phyloP scores from a whole-genome alignment of 352 stramenopile species.

The Globisporangium polare region DNA sequence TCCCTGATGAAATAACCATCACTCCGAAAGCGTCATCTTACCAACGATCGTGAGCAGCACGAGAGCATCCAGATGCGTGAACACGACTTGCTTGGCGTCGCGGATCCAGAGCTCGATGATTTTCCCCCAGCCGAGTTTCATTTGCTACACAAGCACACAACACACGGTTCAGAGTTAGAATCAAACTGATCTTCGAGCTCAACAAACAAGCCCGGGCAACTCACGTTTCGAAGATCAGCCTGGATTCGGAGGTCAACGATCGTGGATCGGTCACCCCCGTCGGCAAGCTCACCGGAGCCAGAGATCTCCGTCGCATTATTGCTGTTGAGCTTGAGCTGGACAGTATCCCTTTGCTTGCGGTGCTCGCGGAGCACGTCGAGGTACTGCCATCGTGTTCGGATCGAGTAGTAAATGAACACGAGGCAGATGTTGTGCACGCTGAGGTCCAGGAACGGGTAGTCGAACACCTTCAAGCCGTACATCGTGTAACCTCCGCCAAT shows the following conservation, averaged over 20 bases:
- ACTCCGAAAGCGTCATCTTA: slow-evolving; percentile 17
- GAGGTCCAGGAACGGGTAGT: slow-evolving; percentile 75
- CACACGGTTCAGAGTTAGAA: background rate
- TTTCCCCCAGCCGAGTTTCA: slow-evolving; percentile 48
- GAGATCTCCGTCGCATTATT: slow-evolving; percentile 1
- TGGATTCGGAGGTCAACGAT: slow-evolving; percentile 37
- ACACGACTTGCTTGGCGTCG: slow-evolving; percentile 68
- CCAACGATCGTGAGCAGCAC: slow-evolving; percentile 81
- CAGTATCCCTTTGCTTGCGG: slow-evolving; percentile 16
- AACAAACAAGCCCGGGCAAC: slow-evolving; percentile 7
- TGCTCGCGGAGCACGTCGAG: slow-evolving; percentile 46
- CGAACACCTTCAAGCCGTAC: slow-evolving; percentile 63
- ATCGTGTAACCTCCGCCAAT: slow-evolving; percentile 41
- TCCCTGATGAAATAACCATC: background rate
- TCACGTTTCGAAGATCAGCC: slow-evolving; percentile 48
- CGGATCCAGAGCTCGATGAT: slow-evolving; percentile 57
- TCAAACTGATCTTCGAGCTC: background rate
- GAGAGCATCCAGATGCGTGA: slow-evolving; percentile 74
- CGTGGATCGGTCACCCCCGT: slow-evolving; percentile 22
- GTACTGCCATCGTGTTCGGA: slow-evolving; percentile 75
- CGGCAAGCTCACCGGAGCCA: background rate
- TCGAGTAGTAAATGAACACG: slow-evolving; percentile 74
- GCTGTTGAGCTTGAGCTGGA: slow-evolving; percentile 14
- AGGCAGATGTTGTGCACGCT: slow-evolving; percentile 72
- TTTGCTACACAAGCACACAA: slow-evolving; percentile 26